Percentiles rank a stretch among this genome's conserved stretches.
These are phyloP conservation scores for Fusarium sp. DNA, from an alignment of 2,329 filamentous ascomycete species.

Conservation along the genomic window DNA sequence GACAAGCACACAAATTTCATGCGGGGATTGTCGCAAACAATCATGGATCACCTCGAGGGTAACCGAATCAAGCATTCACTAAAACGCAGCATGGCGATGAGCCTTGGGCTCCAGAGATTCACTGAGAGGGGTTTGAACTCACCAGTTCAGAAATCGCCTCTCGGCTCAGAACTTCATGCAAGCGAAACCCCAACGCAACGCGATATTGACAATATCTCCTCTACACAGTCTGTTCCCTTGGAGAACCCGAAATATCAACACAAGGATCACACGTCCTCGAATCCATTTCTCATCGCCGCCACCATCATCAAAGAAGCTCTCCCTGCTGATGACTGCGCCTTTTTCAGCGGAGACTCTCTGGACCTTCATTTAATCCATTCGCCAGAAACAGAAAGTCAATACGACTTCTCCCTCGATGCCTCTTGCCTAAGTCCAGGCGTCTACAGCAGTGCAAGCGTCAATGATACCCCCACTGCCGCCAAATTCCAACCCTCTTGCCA, in stretches of 20 bases:
- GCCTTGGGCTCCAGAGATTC: neutral
- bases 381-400: neutral
- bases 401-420: neutral
- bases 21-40: neutral
- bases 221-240: rapidly evolving
- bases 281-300: neutral
- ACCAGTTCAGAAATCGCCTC: neutral
- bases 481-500: neutral
- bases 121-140: neutral
- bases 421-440: neutral
- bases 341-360: neutral
- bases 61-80: neutral
- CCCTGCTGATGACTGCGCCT: neutral
- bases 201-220: rapidly evolving
- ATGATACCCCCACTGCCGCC: neutral
- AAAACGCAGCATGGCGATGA: neutral
- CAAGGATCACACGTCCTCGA: neutral
- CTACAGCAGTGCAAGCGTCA: neutral
- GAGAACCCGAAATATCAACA: neutral
- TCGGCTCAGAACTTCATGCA: rapidly evolving
- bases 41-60: neutral
- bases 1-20: neutral
- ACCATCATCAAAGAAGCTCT: neutral
- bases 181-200: too few relatives aligned
- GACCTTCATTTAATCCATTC: neutral